Evolutionary conservation across 352 stramenopile genomes (phyloP), one percentile per base, ranked within the genome.

Genomic region (Pelagophyceae sp.): DNA sequence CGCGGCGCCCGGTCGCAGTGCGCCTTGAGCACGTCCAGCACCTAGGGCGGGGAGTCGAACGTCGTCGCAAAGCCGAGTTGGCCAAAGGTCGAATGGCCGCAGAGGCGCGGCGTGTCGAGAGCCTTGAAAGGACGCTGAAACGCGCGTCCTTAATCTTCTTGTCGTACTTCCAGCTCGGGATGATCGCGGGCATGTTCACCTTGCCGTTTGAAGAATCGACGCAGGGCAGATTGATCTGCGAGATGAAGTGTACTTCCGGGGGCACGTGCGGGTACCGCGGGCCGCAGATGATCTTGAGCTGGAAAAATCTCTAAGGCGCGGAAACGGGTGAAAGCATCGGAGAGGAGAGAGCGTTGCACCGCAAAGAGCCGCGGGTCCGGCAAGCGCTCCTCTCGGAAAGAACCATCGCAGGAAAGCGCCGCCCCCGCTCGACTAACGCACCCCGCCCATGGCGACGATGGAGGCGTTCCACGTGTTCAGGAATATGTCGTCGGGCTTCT

Each of bases 391-490:
- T 6, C 6, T 6, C 40, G 6, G 40, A 6, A 20, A 6, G 58
- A 65, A 6, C 58, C 32, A 17, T 2, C 23, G 23, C 23, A 6
- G 6, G 58, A 33, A 65, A n/a, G 32, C 2, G 5, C 29, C 2
- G 58, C 32, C 32, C 23, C 32, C 58, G 58, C 17, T 33, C 17
- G 6, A 2, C 58, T 17, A 33, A n/a, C 58, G 5, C 23, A 33
- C 90, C 75, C 94, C 94, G 77, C 95, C 95, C 23, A 99, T 90
- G n/a, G n/a, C n/a, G n/a, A n/a, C n/a, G 84, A 99, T 98, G 45
- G 93, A 96, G 78, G 92, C 95, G 83, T 98, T 98, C 95, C 95
- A 99, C 82, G 97, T 94, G 80, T 92, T 96, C 78, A 99, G 89
- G 85, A 98, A 98, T 81, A 97, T 98, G 86, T 99, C 95, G 78